These are phyloP conservation scores for Podospora bellae-mahoneyi DNA, from an alignment of 495 filamentous ascomycete species.

Conservation along the genomic window DNA sequence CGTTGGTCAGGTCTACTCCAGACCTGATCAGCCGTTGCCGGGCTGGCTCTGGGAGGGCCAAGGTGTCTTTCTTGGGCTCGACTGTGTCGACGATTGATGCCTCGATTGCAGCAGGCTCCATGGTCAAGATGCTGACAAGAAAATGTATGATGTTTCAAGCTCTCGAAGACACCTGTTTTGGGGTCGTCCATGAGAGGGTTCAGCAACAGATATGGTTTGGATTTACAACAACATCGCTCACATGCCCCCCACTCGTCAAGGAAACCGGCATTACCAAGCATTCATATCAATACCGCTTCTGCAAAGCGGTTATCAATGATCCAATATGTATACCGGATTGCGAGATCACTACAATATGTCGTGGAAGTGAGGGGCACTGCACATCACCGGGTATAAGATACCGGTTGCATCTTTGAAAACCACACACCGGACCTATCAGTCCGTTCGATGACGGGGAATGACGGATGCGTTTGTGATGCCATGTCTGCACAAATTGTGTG, in stretches of 20 bases:
- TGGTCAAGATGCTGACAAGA: slow-evolving; percentile 15
- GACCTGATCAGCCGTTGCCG: slow-evolving; percentile 58
- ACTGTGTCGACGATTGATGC: slow-evolving; percentile 58
- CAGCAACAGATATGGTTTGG: neutral
- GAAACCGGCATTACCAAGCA: slow-evolving; percentile 16
- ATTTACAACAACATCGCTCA: neutral
- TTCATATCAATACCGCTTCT: neutral
- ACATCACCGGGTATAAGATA: neutral
- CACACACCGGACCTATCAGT: neutral
- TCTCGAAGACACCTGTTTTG: neutral
- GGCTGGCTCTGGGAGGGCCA: slow-evolving; percentile 53
- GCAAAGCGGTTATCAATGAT: slow-evolving; percentile 18
- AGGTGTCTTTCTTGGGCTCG: slow-evolving; percentile 58
- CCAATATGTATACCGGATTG: slow-evolving; percentile 18
- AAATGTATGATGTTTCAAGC: neutral
- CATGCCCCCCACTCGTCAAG: neutral
- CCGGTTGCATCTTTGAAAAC: neutral
- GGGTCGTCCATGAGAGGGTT: neutral
- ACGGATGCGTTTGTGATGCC: slow-evolving; percentile 1
- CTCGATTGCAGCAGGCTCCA: slow-evolving; percentile 52
- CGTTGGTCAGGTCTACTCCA: slow-evolving; percentile 60
- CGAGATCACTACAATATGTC: slow-evolving; percentile 6
- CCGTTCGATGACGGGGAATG: neutral
- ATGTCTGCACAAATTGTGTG: slow-evolving; percentile 18
- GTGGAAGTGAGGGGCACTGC: slow-evolving; percentile 3